Conservation (phyloP, 495 filamentous ascomycete species). For the Xylaria flabelliformis region DNA sequence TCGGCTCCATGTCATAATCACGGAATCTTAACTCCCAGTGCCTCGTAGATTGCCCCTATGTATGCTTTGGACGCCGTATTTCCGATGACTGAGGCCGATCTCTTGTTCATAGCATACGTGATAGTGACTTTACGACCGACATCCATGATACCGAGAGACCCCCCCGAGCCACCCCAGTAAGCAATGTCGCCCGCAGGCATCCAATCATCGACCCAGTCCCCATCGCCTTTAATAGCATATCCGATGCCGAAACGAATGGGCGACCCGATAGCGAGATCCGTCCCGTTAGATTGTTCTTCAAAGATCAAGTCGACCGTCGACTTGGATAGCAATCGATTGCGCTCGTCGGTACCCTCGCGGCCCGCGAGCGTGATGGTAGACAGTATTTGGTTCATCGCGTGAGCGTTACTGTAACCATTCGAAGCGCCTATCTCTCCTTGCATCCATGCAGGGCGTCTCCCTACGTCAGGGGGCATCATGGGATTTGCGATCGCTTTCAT, state of each 20-base stretch:
- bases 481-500: slow-evolving; percentile 21
- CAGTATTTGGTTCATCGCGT: slow-evolving; percentile 26
- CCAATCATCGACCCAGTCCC: slow-evolving; percentile 26
- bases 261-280: slow-evolving; percentile 41
- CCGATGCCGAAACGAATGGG: slow-evolving; percentile 49
- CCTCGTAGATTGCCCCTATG: slow-evolving; percentile 46
- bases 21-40: slow-evolving; percentile 28
- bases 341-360: background rate
- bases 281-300: slow-evolving; percentile 45
- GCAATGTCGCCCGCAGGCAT: slow-evolving; percentile 45
- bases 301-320: slow-evolving; percentile 47
- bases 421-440: slow-evolving; percentile 24
- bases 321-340: slow-evolving; percentile 34
- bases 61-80: slow-evolving; percentile 44
- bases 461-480: slow-evolving; percentile 13
- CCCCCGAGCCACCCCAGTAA: slow-evolving; percentile 55
- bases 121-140: slow-evolving; percentile 49
- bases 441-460: slow-evolving; percentile 20
- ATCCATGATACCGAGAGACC: slow-evolving; percentile 53
- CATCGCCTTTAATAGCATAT: slow-evolving; percentile 36
- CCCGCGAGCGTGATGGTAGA: slow-evolving; percentile 27
- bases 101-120: slow-evolving; percentile 54
- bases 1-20: background rate
- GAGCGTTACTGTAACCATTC: slow-evolving; percentile 27
- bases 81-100: slow-evolving; percentile 35